Conservation (phyloP, 805 yeast genomes). For the Wickerhamiella kurtzmanii region DNA sequence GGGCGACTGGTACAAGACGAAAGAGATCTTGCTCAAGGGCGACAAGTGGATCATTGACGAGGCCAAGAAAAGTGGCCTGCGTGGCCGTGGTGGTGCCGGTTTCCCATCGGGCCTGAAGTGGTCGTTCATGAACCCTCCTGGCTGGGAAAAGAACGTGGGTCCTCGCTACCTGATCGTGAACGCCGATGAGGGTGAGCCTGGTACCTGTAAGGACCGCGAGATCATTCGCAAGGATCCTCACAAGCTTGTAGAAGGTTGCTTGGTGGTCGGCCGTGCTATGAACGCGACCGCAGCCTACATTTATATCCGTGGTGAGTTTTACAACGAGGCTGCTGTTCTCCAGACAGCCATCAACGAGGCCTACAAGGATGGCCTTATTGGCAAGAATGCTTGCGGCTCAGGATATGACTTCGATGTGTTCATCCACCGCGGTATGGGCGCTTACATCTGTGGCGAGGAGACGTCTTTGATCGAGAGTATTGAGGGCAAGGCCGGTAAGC, state of each 20-base stretch:
- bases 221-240: conserved; percentile 86
- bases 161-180: conserved; percentile 80
- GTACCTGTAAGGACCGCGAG: conserved; percentile 87
- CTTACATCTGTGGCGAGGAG: conserved; percentile 86
- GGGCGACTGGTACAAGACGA: conserved; percentile 91
- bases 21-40: conserved; percentile 70
- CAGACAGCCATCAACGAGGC: conserved; percentile 83
- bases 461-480: conserved; percentile 78
- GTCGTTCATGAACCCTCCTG: conserved; percentile 93
- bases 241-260: conserved; percentile 83
- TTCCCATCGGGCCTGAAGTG: conserved; percentile 84
- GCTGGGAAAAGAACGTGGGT: conserved; percentile 85
- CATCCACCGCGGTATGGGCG: conserved; percentile 88
- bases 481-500: conserved; percentile 90
- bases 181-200: conserved; percentile 94
- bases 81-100: conserved; percentile 93
- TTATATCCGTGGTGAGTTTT: conserved; percentile 83
- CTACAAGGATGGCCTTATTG: conserved; percentile 63
- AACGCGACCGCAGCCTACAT: conserved; percentile 88
- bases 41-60: conserved; percentile 85
- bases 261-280: conserved; percentile 82
- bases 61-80: conserved; percentile 67
- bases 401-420: conserved; percentile 75
- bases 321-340: conserved; percentile 59
- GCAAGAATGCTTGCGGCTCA: conserved; percentile 76